Conservation (phyloP, 495 filamentous ascomycete species). For the Neurospora sp. region DNA sequence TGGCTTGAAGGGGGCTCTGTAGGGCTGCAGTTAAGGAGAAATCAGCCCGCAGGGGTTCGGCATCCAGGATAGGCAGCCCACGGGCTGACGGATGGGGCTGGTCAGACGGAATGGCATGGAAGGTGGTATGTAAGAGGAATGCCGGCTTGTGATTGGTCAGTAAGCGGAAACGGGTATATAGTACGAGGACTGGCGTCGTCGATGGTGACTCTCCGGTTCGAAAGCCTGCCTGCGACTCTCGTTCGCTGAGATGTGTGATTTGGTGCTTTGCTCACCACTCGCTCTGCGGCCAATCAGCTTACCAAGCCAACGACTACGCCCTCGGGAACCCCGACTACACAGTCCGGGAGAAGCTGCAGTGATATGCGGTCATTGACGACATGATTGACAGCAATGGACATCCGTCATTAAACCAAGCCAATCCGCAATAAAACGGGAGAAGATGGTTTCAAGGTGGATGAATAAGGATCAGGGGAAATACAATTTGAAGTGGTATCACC, state of each 20-base stretch:
- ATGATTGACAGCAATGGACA: not conserved
- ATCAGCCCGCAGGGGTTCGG: not conserved
- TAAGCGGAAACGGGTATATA: not conserved
- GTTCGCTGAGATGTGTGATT: not conserved
- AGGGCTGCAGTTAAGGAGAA: not conserved
- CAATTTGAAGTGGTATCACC: not conserved
- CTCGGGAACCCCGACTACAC: not conserved
- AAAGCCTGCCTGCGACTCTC: not conserved
- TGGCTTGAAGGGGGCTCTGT: not conserved
- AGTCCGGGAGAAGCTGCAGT: not conserved
- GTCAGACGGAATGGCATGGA: not conserved
- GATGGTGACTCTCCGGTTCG: not conserved
- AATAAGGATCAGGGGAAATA: not conserved
- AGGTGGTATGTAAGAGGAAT: not conserved
- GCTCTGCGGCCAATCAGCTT: not conserved
- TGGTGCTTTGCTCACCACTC: not conserved
- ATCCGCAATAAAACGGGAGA: not conserved
- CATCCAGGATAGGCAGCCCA: not conserved
- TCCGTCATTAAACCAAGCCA: not conserved
- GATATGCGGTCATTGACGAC: not conserved
- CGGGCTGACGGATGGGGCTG: not conserved
- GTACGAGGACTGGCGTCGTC: not conserved
- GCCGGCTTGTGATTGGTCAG: not conserved
- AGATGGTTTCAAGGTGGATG: not conserved
- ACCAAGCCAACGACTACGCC: not conserved